Conservation (phyloP, 2,329 filamentous ascomycete species). For the Monosporascus sp. region DNA sequence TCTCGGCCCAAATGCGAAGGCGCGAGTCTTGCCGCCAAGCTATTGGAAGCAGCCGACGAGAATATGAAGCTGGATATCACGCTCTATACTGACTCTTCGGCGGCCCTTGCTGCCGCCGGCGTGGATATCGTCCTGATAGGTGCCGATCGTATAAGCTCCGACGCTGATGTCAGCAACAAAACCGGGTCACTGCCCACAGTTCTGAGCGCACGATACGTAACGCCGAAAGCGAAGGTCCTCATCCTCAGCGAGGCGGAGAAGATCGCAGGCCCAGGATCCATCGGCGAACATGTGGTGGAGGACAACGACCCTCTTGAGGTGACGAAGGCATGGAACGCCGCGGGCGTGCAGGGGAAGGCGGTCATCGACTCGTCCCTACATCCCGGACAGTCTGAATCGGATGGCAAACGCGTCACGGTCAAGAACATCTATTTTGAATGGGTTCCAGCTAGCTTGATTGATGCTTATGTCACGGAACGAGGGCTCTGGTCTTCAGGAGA, state of each 20-base stretch:
- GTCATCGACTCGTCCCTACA: constrained; percentile 7
- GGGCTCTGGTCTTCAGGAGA: constrained; percentile 36
- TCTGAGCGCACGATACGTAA: constrained; percentile 46
- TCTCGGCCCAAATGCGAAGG: constrained; percentile 64
- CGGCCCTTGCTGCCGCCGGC: constrained; percentile 44
- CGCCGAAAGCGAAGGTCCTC: constrained; percentile 41
- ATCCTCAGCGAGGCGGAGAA: constrained; percentile 58
- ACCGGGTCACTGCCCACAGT: constrained; percentile 56
- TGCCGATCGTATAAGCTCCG: constrained; percentile 54
- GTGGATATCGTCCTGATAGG: constrained; percentile 57
- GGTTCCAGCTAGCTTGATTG: constrained; percentile 44
- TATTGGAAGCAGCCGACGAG: constrained; percentile 20
- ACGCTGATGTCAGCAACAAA: constrained; percentile 61
- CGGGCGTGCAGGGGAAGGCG: constrained; percentile 15
- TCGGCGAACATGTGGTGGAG: constrained; percentile 39
- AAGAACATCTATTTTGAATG: constrained; percentile 57
- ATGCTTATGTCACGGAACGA: constrained; percentile 50
- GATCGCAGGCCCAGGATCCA: constrained; percentile 41
- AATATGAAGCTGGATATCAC: constrained; percentile 29
- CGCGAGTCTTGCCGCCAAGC: constrained; percentile 44
- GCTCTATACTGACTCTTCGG: constrained; percentile 55
- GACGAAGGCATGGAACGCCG: constrained; percentile 36
- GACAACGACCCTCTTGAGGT: constrained; percentile 50
- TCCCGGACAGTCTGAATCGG: background rate
- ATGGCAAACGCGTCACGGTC: constrained; percentile 25